Conservation (phyloP, 31 red algal genomes). For the Porphyra umbilicalis region DNA sequence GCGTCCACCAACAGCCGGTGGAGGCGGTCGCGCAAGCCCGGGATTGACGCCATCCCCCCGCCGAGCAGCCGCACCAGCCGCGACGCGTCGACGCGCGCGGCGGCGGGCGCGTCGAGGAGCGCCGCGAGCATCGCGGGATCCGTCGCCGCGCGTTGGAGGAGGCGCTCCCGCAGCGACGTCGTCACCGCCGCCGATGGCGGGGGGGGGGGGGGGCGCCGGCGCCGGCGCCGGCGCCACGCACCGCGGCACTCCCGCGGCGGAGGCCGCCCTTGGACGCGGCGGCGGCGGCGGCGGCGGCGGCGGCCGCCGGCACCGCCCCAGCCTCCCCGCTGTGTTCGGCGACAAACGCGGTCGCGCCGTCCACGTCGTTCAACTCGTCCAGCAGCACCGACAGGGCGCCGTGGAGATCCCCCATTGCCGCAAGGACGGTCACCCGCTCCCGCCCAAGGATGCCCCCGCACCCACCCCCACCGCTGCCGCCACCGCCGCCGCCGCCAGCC, state of each 20-base stretch:
- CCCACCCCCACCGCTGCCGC: not conserved
- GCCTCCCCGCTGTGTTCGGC: constrained; percentile 55
- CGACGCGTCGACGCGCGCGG: constrained; percentile 71
- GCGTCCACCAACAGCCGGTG: constrained; percentile 78
- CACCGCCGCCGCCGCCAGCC: not conserved
- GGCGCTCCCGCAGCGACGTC: constrained; percentile 43
- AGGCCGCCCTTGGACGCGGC: not conserved
- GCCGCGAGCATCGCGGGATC: constrained; percentile 62
- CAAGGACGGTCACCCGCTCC: constrained; percentile 75
- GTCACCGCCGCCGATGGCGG: not conserved
- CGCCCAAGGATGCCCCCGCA: constrained; percentile 22
- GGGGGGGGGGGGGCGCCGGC: not conserved
- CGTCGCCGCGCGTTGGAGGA: constrained; percentile 63
- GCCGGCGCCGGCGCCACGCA: not conserved
- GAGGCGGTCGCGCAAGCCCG: constrained; percentile 62
- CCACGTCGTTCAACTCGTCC: constrained; percentile 70
- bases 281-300: not conserved
- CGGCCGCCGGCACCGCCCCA: not conserved
- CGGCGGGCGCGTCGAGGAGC: constrained; percentile 49
- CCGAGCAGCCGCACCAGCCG: constrained; percentile 55
- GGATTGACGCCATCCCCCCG: constrained; percentile 43
- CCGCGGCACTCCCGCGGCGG: not conserved
- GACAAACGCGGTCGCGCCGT: constrained; percentile 76
- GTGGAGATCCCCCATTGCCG: constrained; percentile 76
- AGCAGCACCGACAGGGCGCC: constrained; percentile 79